phyloP scores from a whole-genome alignment of 2,329 filamentous ascomycete genomes.

The Nemania sp. region DNA sequence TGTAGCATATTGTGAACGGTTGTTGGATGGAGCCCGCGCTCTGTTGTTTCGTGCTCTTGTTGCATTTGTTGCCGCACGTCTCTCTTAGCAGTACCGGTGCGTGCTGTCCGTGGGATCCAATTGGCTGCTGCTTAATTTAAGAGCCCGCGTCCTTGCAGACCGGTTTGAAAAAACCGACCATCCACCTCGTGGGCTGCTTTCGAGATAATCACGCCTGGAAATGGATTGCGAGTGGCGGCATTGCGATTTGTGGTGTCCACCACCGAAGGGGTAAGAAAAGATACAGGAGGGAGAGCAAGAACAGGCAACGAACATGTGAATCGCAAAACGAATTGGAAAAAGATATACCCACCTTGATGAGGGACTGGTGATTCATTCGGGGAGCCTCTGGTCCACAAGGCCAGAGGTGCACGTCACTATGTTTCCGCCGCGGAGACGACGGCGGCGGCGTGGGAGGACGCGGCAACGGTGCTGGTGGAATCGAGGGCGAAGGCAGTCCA shows the following conservation, averaged over 20 bases:
- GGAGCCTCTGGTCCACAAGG: constrained; percentile 43
- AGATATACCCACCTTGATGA: constrained; percentile 47
- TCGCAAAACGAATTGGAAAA: too few species aligned
- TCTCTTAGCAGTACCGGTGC: constrained; percentile 33
- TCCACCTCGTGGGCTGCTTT: constrained; percentile 26
- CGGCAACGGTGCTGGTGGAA: constrained; percentile 26
- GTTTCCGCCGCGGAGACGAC: constrained; percentile 36
- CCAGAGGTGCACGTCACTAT: constrained; percentile 42
- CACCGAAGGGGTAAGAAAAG: too few species aligned
- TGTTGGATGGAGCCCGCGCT: constrained; percentile 24
- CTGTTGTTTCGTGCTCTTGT: constrained; percentile 19
- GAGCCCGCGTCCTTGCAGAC: constrained; percentile 34
- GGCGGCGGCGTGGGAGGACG: constrained; percentile 28
- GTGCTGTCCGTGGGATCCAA: constrained; percentile 34
- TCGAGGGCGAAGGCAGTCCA: constrained; percentile 26
- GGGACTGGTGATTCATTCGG: constrained; percentile 53
- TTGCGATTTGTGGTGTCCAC: background rate
- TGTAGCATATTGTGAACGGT: background rate
- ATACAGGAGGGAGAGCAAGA: background rate
- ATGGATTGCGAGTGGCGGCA: constrained; percentile 15
- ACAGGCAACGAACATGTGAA: too few species aligned
- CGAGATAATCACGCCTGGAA: constrained; percentile 18
- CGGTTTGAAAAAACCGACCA: constrained; percentile 33
- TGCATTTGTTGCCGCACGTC: constrained; percentile 32
- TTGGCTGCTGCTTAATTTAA: constrained; percentile 38